These are phyloP conservation scores for Helminthosporium solani DNA, from an alignment of 2,329 filamentous ascomycete genomes.

Conservation along the genomic window DNA sequence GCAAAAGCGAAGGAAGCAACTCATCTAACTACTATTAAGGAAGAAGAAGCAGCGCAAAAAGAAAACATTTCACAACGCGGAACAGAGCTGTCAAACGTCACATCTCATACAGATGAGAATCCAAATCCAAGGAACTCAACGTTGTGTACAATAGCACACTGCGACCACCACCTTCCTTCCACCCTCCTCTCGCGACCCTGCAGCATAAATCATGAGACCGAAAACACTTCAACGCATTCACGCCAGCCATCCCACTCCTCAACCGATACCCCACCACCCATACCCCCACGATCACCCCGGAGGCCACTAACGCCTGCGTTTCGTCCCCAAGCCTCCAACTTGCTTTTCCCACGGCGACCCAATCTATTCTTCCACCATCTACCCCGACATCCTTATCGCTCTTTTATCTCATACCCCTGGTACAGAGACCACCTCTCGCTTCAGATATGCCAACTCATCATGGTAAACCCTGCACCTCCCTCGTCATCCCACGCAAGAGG, in stretches of 20 bases:
- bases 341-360: neutral
- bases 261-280: neutral
- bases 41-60: neutral
- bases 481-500: neutral
- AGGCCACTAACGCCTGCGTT: neutral
- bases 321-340: neutral
- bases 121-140: conserved; percentile 6
- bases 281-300: neutral
- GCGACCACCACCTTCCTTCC: conserved; percentile 7
- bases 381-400: conserved; percentile 13
- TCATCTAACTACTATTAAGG: neutral
- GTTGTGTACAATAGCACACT: conserved; percentile 10
- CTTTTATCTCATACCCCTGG: conserved; percentile 15
- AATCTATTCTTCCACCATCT: neutral
- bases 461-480: neutral
- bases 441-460: conserved; percentile 16
- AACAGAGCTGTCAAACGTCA: too few species aligned
- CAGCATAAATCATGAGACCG: neutral
- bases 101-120: too few species aligned
- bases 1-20: conserved; percentile 15
- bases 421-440: conserved; percentile 22
- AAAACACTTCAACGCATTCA: neutral
- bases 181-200: neutral
- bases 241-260: neutral
- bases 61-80: neutral